These are phyloP conservation scores for maize (Zea mays) DNA, from an alignment of 176 grass and related monocot species.

Conservation along the genomic window Zm-B73-REFERENCE-NAM-5.0 NC_050096.1:195236001-195236500, in stretches of 20 bases:
- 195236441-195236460: too few relatives aligned
- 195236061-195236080: slow-evolving; percentile 42
- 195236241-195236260: not conserved
- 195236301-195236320: not conserved
- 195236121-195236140: not conserved
- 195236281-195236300: not conserved
- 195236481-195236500: not conserved
- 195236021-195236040: slow-evolving; percentile 43
- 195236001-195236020: slow-evolving; percentile 13
- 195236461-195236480: not conserved
- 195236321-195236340: not conserved
- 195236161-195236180: not conserved
- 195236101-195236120: not conserved
- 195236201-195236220: not conserved
- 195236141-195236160: not conserved
- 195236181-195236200: not conserved
- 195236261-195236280: not conserved
- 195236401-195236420: not conserved
- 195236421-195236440: too few relatives aligned
- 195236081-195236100: not conserved
- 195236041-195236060: slow-evolving; percentile 55
- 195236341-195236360: not conserved
- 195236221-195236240: not conserved
- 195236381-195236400: not conserved
- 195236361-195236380: not conserved